Percentiles rank a stretch among this genome's conserved stretches.
Conservation (phyloP, 2,329 filamentous ascomycete genomes). For the Exophiala dermatitidis region DNA sequence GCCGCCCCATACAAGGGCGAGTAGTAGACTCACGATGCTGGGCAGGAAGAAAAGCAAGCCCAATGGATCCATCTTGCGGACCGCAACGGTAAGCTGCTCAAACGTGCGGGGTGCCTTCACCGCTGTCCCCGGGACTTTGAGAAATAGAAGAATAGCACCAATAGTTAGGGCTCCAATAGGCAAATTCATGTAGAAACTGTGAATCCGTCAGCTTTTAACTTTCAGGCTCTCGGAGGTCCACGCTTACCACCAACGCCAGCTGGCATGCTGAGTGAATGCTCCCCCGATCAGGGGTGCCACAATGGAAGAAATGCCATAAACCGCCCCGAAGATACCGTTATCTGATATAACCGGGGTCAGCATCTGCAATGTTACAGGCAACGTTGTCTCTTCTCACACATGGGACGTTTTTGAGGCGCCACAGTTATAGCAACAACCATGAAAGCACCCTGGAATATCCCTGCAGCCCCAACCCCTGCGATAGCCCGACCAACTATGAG, state of each 20-base stretch:
- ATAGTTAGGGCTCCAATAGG: slow-evolving; percentile 34
- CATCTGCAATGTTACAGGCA: too few species aligned
- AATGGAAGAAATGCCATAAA: slow-evolving; percentile 26
- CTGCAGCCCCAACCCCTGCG: slow-evolving; percentile 36
- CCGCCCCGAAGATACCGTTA: slow-evolving; percentile 30
- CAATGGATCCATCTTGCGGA: slow-evolving; percentile 29
- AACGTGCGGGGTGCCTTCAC: slow-evolving; percentile 13
- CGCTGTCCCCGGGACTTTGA: neutral
- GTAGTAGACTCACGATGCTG: slow-evolving; percentile 31
- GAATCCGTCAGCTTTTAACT: slow-evolving; percentile 22
- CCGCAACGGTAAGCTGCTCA: slow-evolving; percentile 24
- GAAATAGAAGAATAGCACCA: slow-evolving; percentile 26
- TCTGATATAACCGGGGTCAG: too few species aligned
- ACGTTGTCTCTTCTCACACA: slow-evolving; percentile 1
- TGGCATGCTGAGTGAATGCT: slow-evolving; percentile 31
- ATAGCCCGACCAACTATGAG: slow-evolving; percentile 39
- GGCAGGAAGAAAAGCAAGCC: slow-evolving; percentile 35
- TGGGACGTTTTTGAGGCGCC: slow-evolving; percentile 27
- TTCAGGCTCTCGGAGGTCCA: neutral
- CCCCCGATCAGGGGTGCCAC: slow-evolving; percentile 39
- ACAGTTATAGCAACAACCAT: slow-evolving; percentile 28
- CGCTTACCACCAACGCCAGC: neutral
- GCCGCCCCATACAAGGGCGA: slow-evolving; percentile 39
- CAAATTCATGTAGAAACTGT: slow-evolving; percentile 27
- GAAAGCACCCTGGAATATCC: slow-evolving; percentile 35